phyloP scores from a whole-genome alignment of 2,329 filamentous ascomycete species.

The Periconia macrospinosa region DNA sequence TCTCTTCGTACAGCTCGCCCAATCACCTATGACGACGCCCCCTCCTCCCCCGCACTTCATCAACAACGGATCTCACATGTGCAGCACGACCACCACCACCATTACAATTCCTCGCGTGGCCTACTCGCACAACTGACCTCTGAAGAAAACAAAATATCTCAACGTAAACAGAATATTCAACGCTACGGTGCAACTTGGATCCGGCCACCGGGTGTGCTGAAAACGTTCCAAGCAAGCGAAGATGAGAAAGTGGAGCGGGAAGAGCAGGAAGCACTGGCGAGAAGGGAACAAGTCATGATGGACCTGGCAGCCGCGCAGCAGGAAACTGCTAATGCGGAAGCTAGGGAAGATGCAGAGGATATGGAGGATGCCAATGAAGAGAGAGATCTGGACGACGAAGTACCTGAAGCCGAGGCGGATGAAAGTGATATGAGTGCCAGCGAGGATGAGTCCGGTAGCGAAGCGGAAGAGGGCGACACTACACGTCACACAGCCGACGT shows the following conservation, averaged over 20 bases:
- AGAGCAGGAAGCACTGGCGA: conserved; percentile 76
- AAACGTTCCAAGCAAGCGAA: conserved; percentile 85
- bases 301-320: conserved; percentile 69
- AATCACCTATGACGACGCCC: conserved; percentile 1
- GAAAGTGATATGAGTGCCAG: conserved; percentile 24
- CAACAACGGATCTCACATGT: conserved; percentile 2
- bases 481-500: conserved; percentile 53
- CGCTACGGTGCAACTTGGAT: conserved; percentile 92
- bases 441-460: conserved; percentile 30
- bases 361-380: conserved; percentile 42
- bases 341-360: conserved; percentile 46
- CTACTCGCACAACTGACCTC: conserved; percentile 69
- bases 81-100: conserved; percentile 13
- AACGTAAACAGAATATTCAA: conserved; percentile 78
- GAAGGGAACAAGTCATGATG: conserved; percentile 69
- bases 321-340: conserved; percentile 40
- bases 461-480: conserved; percentile 46
- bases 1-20: conserved; percentile 5
- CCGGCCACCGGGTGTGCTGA: conserved; percentile 81
- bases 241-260: conserved; percentile 88
- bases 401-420: conserved; percentile 39
- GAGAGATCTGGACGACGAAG: conserved; percentile 46
- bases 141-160: conserved; percentile 76
- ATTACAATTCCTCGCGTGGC: conserved; percentile 55
- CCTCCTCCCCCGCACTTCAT: conserved; percentile 1